phyloP scores from a whole-genome alignment of 176 grass and related monocot genomes.

The Ampelocalamus luodianensis region DNA sequence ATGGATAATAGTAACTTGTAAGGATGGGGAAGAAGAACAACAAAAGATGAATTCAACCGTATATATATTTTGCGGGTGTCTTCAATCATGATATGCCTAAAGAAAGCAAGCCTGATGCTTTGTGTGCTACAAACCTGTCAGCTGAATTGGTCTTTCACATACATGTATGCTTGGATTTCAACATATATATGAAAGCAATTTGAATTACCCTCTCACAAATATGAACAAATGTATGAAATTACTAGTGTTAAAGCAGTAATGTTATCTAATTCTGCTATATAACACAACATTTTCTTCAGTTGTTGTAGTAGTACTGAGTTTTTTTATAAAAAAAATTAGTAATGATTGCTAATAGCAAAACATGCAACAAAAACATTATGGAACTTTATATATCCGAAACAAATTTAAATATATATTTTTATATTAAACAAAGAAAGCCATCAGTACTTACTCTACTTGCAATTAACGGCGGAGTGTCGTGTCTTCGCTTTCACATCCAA shows the following conservation, averaged over 20 bases:
- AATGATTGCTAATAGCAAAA: background rate
- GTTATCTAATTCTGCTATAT: background rate
- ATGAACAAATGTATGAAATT: background rate
- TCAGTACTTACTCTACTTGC: background rate
- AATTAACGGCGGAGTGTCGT: constrained; percentile 34
- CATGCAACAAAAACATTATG: background rate
- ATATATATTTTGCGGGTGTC: background rate
- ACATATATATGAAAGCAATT: background rate
- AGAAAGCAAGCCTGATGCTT: background rate
- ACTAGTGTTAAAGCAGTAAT: background rate
- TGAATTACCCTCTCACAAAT: background rate
- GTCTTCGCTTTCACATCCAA: constrained; percentile 51
- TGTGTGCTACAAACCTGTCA: too few relatives aligned
- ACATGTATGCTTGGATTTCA: background rate
- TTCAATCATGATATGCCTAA: background rate
- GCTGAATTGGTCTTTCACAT: background rate
- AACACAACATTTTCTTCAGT: background rate
- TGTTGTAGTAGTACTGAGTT: background rate
- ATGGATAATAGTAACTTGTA: background rate
- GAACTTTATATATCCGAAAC: background rate
- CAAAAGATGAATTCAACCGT: background rate
- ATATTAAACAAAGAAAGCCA: background rate
- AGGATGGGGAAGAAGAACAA: background rate
- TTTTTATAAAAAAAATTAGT: background rate
- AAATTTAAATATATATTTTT: too few relatives aligned